Percentiles rank a stretch among this genome's conserved stretches.
phyloP scores from a whole-genome alignment of 192 early-diverging fungal species.

The Spinellus fusiger region DNA sequence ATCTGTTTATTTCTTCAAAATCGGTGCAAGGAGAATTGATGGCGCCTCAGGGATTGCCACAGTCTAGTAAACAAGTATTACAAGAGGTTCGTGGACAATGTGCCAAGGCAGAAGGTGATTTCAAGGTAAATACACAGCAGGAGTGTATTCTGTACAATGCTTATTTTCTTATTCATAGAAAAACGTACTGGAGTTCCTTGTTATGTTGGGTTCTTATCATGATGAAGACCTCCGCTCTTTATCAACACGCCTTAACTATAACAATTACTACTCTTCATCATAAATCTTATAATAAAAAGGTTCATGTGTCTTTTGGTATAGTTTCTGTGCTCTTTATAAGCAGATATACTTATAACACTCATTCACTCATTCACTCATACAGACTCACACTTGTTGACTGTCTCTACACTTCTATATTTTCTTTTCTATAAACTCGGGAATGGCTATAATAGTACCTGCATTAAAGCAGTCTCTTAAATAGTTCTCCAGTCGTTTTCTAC shows the following conservation, averaged over 20 bases:
- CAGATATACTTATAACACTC: no score
- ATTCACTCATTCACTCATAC: no score
- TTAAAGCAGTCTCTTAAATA: not conserved
- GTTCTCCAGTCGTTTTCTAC: not conserved
- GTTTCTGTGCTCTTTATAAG: no score
- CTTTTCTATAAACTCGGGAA: not conserved
- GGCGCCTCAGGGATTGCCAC: not conserved
- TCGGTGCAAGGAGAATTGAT: conserved; percentile 30
- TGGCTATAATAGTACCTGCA: not conserved
- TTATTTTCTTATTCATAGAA: conserved; percentile 36
- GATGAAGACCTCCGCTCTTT: conserved; percentile 71
- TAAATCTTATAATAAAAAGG: no score
- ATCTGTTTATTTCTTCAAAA: conserved; percentile 38
- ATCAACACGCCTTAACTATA: conserved; percentile 78
- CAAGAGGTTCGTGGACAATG: conserved; percentile 21
- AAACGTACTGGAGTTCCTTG: conserved; percentile 33
- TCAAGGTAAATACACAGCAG: conserved; percentile 37
- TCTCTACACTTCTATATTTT: not conserved
- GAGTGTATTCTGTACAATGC: no score
- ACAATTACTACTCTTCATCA: conserved; percentile 52
- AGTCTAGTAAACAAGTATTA: not conserved
- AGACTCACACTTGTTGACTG: no score
- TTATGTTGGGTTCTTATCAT: conserved; percentile 44
- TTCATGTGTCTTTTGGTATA: no score
- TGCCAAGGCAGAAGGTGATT: conserved; percentile 10